Percentiles rank a stretch among this genome's conserved stretches.
These are phyloP conservation scores for Microthyrium microscopicum DNA, from an alignment of 2,329 filamentous ascomycete genomes.

Conservation along the genomic window DNA sequence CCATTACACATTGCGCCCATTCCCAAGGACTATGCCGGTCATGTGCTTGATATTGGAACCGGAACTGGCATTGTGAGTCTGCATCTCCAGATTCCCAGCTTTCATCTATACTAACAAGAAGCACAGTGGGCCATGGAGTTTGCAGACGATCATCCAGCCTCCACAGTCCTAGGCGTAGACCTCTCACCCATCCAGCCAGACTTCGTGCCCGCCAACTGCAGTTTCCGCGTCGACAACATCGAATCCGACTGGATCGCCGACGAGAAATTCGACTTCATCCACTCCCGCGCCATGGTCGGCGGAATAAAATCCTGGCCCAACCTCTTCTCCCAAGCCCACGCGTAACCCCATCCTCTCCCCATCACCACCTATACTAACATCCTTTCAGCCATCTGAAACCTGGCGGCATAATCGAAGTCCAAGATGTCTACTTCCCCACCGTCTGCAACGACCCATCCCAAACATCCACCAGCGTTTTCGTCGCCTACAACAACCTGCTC, in stretches of 20 bases:
- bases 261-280: slow-evolving; percentile 39
- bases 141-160: slow-evolving; percentile 19
- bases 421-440: slow-evolving; percentile 25
- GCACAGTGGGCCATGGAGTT: slow-evolving; percentile 21
- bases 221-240: slow-evolving; percentile 43
- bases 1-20: slow-evolving; percentile 24
- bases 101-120: background rate
- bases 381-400: slow-evolving; percentile 23
- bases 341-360: too few species aligned
- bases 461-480: background rate
- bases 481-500: background rate
- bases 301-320: slow-evolving; percentile 37
- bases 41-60: slow-evolving; percentile 15
- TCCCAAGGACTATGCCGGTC: slow-evolving; percentile 17
- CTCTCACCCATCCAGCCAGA: slow-evolving; percentile 22
- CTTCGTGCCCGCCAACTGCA: slow-evolving; percentile 37
- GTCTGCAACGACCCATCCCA: too few species aligned
- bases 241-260: slow-evolving; percentile 37
- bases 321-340: too few species aligned
- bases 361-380: too few species aligned
- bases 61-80: slow-evolving; percentile 7
- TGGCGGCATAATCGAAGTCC: slow-evolving; percentile 27
- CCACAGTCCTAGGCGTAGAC: slow-evolving; percentile 20
- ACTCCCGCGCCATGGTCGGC: slow-evolving; percentile 34
- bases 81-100: too few species aligned